phyloP scores from a whole-genome alignment of 495 filamentous ascomycete species.

The Hyaloscypha finlandica region DNA sequence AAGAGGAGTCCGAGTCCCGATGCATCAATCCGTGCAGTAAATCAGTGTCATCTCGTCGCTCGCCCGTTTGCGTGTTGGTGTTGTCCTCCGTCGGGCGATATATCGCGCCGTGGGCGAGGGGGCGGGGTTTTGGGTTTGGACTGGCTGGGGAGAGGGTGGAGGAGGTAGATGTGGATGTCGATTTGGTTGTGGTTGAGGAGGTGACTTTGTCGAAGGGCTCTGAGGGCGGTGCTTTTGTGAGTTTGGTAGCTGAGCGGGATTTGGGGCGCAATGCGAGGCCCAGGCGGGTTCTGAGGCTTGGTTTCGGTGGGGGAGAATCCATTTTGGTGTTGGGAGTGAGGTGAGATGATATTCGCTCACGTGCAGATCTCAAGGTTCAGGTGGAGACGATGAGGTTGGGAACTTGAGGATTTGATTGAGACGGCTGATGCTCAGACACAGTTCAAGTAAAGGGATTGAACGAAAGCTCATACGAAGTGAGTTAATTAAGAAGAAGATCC shows the following conservation, averaged over 20 bases:
- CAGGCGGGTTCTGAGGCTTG: background rate
- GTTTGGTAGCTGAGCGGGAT: background rate
- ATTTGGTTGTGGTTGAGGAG: background rate
- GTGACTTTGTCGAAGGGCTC: background rate
- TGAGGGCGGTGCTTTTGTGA: background rate
- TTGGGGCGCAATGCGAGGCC: background rate
- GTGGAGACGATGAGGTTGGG: too few species aligned
- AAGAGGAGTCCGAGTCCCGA: constrained; percentile 39
- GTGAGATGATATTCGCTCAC: background rate
- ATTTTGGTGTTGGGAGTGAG: background rate
- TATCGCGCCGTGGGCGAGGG: constrained; percentile 12
- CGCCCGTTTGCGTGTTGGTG: constrained; percentile 50
- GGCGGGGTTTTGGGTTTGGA: background rate
- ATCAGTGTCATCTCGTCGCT: constrained; percentile 48
- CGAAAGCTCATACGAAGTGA: too few species aligned
- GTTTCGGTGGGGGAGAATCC: background rate
- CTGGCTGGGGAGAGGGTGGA: background rate
- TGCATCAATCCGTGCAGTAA: constrained; percentile 50
- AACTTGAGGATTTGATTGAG: too few species aligned
- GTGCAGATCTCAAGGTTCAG: background rate
- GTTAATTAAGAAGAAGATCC: too few species aligned
- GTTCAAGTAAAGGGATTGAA: too few species aligned
- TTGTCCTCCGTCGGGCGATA: constrained; percentile 6
- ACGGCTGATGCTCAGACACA: too few species aligned
- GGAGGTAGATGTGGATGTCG: background rate